Evolutionary conservation across 352 stramenopile genomes (phyloP).

Genomic region (Pythium angustatum): DNA sequence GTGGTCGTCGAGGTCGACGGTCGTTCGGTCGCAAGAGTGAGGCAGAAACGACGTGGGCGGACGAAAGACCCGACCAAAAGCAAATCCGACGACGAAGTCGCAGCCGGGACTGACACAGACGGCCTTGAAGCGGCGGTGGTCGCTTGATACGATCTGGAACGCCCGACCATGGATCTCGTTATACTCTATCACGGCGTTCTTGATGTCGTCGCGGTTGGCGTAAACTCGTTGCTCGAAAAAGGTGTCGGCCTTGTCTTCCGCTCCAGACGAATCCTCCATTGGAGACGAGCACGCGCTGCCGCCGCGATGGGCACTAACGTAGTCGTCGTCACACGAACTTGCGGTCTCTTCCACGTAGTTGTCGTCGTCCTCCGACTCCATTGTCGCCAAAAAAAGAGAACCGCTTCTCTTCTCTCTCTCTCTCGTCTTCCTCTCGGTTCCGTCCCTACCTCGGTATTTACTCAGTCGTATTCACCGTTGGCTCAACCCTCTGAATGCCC

Average conservation of each 20-base stretch:
- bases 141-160: slow-evolving; percentile 3
- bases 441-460: neutral
- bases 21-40: neutral
- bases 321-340: neutral
- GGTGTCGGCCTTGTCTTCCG: too few relatives aligned
- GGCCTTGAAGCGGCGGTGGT: slow-evolving; percentile 6
- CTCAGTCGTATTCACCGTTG: too few relatives aligned
- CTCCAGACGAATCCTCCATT: too few relatives aligned
- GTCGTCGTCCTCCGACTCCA: neutral
- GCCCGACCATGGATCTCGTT: neutral
- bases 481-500: neutral
- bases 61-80: too few relatives aligned
- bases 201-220: slow-evolving; percentile 1
- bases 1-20: neutral
- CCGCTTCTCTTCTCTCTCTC: neutral
- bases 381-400: neutral
- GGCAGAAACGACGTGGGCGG: too few relatives aligned
- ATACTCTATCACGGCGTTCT: neutral
- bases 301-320: neutral
- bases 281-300: too few relatives aligned
- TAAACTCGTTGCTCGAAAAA: slow-evolving; percentile 1
- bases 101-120: neutral
- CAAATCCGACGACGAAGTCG: too few relatives aligned
- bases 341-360: neutral
- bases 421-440: neutral